Percentiles rank a stretch among this genome's conserved stretches.
These are phyloP conservation scores for Nymphaea thermarum DNA, from an alignment of 164 flowering plant genomes.

Conservation along the genomic window DNA sequence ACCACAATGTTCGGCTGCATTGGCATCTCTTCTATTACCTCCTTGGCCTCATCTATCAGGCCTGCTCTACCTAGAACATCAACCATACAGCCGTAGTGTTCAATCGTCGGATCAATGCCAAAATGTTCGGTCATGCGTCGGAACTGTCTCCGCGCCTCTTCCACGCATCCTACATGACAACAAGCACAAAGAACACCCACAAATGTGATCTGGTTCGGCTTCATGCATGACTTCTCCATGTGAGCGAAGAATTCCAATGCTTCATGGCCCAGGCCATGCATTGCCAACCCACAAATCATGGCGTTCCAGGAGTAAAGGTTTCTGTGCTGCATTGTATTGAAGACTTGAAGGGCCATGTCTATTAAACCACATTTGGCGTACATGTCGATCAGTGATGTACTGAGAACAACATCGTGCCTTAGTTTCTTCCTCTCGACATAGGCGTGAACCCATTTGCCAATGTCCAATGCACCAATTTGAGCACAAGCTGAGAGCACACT, in stretches of 20 bases:
- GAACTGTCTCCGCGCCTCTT: conserved; percentile 1
- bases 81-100: conserved; percentile 7
- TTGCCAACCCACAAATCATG: conserved; percentile 3
- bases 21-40: conserved; percentile 3
- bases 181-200: conserved; percentile 3
- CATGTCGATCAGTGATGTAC: conserved; percentile 5
- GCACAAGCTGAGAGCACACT: conserved; percentile 5
- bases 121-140: not conserved
- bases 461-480: conserved; percentile 4
- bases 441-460: conserved; percentile 4
- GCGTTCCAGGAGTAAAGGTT: conserved; percentile 2
- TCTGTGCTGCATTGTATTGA: not conserved
- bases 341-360: conserved; percentile 3
- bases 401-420: not conserved
- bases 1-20: conserved; percentile 2
- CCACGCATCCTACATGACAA: conserved; percentile 2
- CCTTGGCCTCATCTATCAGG: not conserved
- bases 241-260: not conserved
- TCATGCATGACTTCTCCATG: not conserved
- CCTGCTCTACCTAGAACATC: conserved; percentile 9
- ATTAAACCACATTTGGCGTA: conserved; percentile 3
- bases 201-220: conserved; percentile 1
- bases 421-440: not conserved
- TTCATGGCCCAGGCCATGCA: conserved; percentile 5
- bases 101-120: conserved; percentile 1